phyloP scores from a whole-genome alignment of 176 grass and related monocot genomes.

The Triticum monococcum region DNA sequence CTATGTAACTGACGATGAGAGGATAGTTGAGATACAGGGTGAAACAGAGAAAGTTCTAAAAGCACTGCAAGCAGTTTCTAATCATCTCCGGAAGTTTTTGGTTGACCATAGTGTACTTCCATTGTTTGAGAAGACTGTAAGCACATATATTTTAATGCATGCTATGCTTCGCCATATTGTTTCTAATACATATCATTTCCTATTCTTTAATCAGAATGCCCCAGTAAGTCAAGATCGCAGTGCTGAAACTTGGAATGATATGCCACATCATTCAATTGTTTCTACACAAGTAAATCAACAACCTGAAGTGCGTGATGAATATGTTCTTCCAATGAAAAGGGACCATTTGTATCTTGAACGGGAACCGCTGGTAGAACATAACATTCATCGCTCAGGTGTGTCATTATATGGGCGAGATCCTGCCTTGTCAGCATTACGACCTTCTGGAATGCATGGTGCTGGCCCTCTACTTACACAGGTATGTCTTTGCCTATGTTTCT shows the following conservation, averaged over 20 bases:
- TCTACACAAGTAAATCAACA: constrained; percentile 52
- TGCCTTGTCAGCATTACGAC: constrained; percentile 60
- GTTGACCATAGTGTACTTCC: constrained; percentile 96
- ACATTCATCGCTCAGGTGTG: constrained; percentile 57
- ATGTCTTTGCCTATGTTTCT: constrained; percentile 13
- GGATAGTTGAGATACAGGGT: constrained; percentile 96
- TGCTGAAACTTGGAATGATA: constrained; percentile 55
- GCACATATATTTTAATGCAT: constrained; percentile 26
- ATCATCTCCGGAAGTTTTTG: constrained; percentile 95
- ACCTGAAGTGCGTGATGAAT: constrained; percentile 53
- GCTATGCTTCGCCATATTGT: constrained; percentile 9
- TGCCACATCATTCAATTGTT: constrained; percentile 41
- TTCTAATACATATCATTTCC: background rate
- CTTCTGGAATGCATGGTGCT: constrained; percentile 63
- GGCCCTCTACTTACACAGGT: constrained; percentile 83
- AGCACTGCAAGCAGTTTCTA: constrained; percentile 76
- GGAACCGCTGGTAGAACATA: constrained; percentile 64
- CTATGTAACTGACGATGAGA: constrained; percentile 83
- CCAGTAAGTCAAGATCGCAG: constrained; percentile 48
- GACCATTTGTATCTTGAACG: constrained; percentile 65
- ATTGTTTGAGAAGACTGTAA: constrained; percentile 95
- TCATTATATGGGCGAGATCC: constrained; percentile 90
- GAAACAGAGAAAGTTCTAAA: constrained; percentile 87
- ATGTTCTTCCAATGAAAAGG: constrained; percentile 62
- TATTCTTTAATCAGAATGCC: constrained; percentile 42